Base-by-base conservation (phyloP, 2,329 filamentous ascomycete species). In the Rhinocladiella mackenziei region DNA sequence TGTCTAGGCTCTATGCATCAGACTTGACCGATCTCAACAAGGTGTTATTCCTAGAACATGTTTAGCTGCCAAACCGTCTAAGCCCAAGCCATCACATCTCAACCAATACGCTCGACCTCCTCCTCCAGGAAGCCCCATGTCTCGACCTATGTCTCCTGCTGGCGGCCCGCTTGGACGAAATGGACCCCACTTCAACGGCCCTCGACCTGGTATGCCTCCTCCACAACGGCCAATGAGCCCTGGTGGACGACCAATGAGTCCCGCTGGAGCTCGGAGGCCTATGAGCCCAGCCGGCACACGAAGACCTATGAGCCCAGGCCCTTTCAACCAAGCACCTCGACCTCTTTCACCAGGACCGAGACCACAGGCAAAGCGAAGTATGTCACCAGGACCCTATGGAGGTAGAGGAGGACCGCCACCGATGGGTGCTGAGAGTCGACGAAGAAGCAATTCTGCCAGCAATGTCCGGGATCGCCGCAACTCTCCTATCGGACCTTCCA, bases 41-140 rank as follows among this genome's bases (percentile, higher is more conserved):
- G 92, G 92, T 72, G 92, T 97, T 39, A 87, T 86, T 45, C 92
- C 92, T 10, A 81, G 92, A 56, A 95, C 89, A 26, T 98, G 92
- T 69, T 76, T 98, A 37, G 97, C 92, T 10, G 86, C 88, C 45
- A 83, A 89, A 37, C 88, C 91, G 13, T 85, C 97, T 51, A 96
- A 94, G 73, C 87, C 89, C 34, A 84, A 89, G 33, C 72, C 78
- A 29, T 71, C 71, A 39, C 74, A 74, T 39, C 70, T 72, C 49
- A 76, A 77, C 26, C 77, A 73, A 48, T 75, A 77, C 3, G 65
- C 80, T 39, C 78, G 50, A 62, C 58, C 34, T 42, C 47, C 47
- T 18, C 23, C 28, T 15, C 42, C 45, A 18, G 45, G 51, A 26
- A 52, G 54, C 17, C 55, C 60, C 23, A 52, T 45, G 20, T 56